These are phyloP conservation scores for Mesembryanthemum crystallinum DNA, from an alignment of 148 eudicot genomes.

Conservation along the genomic window DNA sequence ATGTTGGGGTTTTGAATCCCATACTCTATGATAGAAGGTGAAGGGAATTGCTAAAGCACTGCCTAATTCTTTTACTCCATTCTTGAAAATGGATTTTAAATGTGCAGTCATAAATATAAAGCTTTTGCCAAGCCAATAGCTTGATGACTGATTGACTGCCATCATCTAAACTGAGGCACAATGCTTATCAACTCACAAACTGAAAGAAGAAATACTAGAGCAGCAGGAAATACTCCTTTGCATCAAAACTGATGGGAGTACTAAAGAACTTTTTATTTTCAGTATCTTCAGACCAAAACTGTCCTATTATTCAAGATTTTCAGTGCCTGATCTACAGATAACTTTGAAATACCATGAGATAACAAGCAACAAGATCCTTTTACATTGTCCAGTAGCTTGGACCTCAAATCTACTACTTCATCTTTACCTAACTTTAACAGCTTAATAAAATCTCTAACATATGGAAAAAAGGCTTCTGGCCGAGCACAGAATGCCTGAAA, in stretches of 20 bases:
- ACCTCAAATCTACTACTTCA: slow-evolving; percentile 22
- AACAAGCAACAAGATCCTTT: slow-evolving; percentile 24
- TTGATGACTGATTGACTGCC: too few species aligned
- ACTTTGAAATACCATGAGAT: slow-evolving; percentile 23
- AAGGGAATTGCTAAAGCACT: too few species aligned
- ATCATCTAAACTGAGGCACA: not conserved
- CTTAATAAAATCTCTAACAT: slow-evolving; percentile 37
- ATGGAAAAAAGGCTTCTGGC: slow-evolving; percentile 53
- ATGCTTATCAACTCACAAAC: not conserved
- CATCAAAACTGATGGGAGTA: too few species aligned
- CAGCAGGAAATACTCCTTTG: not conserved
- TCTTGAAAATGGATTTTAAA: too few species aligned
- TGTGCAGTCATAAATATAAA: too few species aligned
- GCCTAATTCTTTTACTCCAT: too few species aligned
- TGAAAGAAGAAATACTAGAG: not conserved
- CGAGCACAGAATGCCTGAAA: slow-evolving; percentile 45
- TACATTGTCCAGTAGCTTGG: slow-evolving; percentile 7
- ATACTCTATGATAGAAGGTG: too few species aligned
- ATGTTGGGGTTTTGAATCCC: too few species aligned
- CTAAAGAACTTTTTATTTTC: too few species aligned
- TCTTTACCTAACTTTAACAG: slow-evolving; percentile 33
- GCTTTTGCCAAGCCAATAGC: too few species aligned
- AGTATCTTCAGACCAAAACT: slow-evolving; percentile 4
- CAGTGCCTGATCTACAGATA: slow-evolving; percentile 38
- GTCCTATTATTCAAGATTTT: slow-evolving; percentile 31